These are phyloP conservation scores for Sicyos edulis DNA, from an alignment of 306 rosid genomes.

Conservation along the genomic window DNA sequence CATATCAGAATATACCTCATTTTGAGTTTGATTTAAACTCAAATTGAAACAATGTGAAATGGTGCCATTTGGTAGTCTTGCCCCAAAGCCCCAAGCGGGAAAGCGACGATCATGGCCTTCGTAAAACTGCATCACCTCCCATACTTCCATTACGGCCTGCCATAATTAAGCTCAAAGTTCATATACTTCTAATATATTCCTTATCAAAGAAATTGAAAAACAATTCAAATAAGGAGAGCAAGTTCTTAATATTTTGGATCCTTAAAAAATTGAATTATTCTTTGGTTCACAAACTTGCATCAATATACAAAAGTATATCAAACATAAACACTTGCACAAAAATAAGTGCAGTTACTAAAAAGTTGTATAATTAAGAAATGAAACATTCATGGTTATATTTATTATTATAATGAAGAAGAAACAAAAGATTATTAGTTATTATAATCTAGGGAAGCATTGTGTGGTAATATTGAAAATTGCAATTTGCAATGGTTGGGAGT, in stretches of 20 bases:
- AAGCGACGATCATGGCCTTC: slow-evolving; percentile 59
- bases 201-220: neutral
- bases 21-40: slow-evolving; percentile 38
- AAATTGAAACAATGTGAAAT: slow-evolving; percentile 78
- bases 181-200: neutral
- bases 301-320: neutral
- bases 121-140: slow-evolving; percentile 82
- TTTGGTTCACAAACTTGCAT: too few species aligned
- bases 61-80: slow-evolving; percentile 31
- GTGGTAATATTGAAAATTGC: too few species aligned
- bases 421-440: too few species aligned
- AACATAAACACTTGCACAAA: too few species aligned
- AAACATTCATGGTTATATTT: too few species aligned
- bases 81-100: slow-evolving; percentile 96
- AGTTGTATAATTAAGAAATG: too few species aligned
- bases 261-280: too few species aligned
- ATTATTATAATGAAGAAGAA: too few species aligned
- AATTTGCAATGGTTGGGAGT: neutral
- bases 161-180: neutral
- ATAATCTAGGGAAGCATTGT: too few species aligned
- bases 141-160: slow-evolving; percentile 78
- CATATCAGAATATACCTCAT: slow-evolving; percentile 41
- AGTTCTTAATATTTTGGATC: neutral
- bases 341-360: too few species aligned
- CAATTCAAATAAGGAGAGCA: neutral